Base-by-base conservation (phyloP, 2,329 filamentous ascomycete species). In the Ceratocystis colombiana region DNA sequence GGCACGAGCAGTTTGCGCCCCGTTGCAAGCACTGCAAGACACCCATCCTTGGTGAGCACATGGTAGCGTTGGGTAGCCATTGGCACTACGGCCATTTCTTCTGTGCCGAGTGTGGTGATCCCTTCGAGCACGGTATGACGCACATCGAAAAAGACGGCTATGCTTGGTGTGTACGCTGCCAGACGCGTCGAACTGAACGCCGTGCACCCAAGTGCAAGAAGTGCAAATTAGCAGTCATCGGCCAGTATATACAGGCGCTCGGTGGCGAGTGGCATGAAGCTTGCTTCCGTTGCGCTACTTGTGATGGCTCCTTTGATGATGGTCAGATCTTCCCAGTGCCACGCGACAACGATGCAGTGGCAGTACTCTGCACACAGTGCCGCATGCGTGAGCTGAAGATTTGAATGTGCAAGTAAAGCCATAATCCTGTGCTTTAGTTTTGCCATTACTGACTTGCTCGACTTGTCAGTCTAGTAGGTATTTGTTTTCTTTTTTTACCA, bases 31-130 rank as follows among this genome's bases (percentile, higher is more conserved):
- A 89, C 75, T 99, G 94, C 82, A 91, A 88, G 75, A 99, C 94
- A 6, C 93, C 94, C 2, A 99, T 99, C 72, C 86, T 97, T 71
- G 92, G 92, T 53, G 92, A 97, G 76, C 90, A 97, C 70, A 87
- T 96, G 41, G 87, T 96, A 15, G 94, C 94, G 1, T 90, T 96
- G 66, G 94, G 94, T 0, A 84, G 87, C n/a, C 91, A 96, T 76
- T 99, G 90, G 89, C 94, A 99, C 75, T 89, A 89, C 64, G 94
- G 94, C 0, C 94, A 99, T 77, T 99, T 99, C 78, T 99, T 99
- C 82, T 99, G 94, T 73, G 94, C 94, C 53, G 91, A 99, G 79
- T 99, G 94, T 74, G 94, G 94, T 70, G 93, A 99, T 77, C 93
- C 94, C 0, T 99, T 99, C 74, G 90, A 82, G 70, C 79, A 80